A percentile compares a stretch with the other conserved stretches of the same genome.
phyloP scores from a whole-genome alignment of 805 yeast genomes.

The Tetrapisispora arboricola region DNA sequence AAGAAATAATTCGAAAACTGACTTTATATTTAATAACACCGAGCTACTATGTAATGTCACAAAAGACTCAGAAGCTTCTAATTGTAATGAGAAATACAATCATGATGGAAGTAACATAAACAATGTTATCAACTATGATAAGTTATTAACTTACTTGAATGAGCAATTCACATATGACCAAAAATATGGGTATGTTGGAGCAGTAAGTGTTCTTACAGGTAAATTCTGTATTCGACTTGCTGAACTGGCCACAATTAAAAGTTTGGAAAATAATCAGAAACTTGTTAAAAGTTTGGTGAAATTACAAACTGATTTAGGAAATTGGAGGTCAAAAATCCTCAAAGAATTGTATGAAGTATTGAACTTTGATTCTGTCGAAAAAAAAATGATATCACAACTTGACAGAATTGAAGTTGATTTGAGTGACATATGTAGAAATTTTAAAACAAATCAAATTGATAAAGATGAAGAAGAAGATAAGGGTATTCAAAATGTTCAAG shows the following conservation, averaged over 20 bases:
- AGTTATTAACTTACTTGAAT: background rate
- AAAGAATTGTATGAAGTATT: constrained; percentile 68
- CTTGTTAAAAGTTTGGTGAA: constrained; percentile 49
- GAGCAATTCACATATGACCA: constrained; percentile 59
- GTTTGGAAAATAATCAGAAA: constrained; percentile 35
- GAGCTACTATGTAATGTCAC: constrained; percentile 4
- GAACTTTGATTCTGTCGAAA: constrained; percentile 67
- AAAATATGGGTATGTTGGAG: constrained; percentile 84
- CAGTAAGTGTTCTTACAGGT: constrained; percentile 62
- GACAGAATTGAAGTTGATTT: constrained; percentile 44
- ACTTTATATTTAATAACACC: constrained; percentile 38
- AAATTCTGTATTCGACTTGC: constrained; percentile 80
- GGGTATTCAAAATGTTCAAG: background rate
- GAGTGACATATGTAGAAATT: constrained; percentile 9
- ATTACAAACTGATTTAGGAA: constrained; percentile 68
- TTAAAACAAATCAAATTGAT: background rate
- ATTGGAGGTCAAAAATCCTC: constrained; percentile 76
- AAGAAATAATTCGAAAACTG: constrained; percentile 43
- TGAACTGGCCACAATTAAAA: constrained; percentile 39
- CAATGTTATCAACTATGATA: background rate
- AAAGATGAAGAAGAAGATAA: background rate
- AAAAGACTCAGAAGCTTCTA: no score
- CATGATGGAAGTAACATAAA: background rate
- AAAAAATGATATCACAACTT: constrained; percentile 75
- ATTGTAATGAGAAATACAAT: background rate